phyloP scores from a whole-genome alignment of 2,329 filamentous ascomycete genomes.

The Aspergillus glaucus region DNA sequence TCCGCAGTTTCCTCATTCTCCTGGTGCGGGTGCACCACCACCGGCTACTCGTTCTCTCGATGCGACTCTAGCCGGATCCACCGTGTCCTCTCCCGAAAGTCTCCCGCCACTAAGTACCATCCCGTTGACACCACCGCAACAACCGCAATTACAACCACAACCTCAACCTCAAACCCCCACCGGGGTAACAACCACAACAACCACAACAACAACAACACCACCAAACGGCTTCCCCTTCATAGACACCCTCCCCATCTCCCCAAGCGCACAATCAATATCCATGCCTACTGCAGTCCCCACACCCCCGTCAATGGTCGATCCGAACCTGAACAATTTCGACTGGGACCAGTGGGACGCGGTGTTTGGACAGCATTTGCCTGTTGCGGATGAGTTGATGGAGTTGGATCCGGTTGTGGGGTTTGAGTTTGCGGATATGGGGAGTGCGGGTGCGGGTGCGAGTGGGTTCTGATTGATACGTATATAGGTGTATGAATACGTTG shows the following conservation, averaged over 20 bases:
- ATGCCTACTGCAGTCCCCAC: constrained; percentile 19
- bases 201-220: constrained; percentile 2
- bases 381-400: constrained; percentile 40
- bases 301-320: constrained; percentile 32
- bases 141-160: neutral
- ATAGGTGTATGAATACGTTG: neutral
- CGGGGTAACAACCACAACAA: neutral
- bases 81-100: constrained; percentile 11
- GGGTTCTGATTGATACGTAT: neutral
- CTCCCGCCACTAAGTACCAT: constrained; percentile 6
- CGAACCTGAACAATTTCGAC: constrained; percentile 41
- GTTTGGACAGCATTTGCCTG: constrained; percentile 41
- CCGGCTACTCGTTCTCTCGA: constrained; percentile 3
- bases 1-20: constrained; percentile 10
- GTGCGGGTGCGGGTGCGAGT: constrained; percentile 1
- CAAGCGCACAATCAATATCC: constrained; percentile 5
- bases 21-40: constrained; percentile 4
- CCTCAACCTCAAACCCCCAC: neutral
- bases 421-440: constrained; percentile 25
- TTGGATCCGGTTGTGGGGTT: constrained; percentile 33
- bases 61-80: constrained; percentile 6
- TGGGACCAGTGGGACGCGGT: constrained; percentile 47
- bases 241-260: constrained; percentile 14
- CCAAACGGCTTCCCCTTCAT: constrained; percentile 13
- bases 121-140: constrained; percentile 5